Conservation (phyloP, 352 stramenopile genomes). For the Phytophthora chlamydospora region DNA sequence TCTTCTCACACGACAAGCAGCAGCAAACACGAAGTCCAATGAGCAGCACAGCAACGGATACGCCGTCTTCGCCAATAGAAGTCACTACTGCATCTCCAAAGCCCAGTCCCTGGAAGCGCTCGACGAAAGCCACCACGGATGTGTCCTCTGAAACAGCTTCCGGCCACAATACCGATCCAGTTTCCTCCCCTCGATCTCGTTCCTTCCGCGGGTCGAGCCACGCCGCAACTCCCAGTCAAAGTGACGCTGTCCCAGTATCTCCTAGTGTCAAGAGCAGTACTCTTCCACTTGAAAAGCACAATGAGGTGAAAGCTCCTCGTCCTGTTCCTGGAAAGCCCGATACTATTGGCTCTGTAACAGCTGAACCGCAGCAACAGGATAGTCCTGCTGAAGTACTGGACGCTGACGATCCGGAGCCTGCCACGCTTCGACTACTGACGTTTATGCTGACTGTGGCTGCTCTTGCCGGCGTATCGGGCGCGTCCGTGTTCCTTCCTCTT, state of each 20-base stretch:
- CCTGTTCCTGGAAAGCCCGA: slow-evolving; percentile 2
- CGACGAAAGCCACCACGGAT: slow-evolving; percentile 21
- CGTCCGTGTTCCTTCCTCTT: slow-evolving; percentile 71
- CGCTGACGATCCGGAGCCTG: slow-evolving; percentile 13
- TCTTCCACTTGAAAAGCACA: slow-evolving; percentile 7
- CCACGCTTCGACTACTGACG: slow-evolving; percentile 26
- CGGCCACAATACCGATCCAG: slow-evolving; percentile 8
- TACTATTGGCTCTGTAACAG: not conserved
- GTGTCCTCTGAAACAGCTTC: slow-evolving; percentile 9
- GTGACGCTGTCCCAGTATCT: slow-evolving; percentile 6
- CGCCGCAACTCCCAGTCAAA: slow-evolving; percentile 2
- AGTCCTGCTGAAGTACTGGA: slow-evolving; percentile 4
- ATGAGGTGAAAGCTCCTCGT: slow-evolving; percentile 2
- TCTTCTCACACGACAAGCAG: slow-evolving; percentile 43
- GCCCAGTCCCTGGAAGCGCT: slow-evolving; percentile 20
- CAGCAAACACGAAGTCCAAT: slow-evolving; percentile 39
- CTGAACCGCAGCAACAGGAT: slow-evolving; percentile 8
- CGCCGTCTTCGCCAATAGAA: slow-evolving; percentile 12
- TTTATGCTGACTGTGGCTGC: slow-evolving; percentile 45
- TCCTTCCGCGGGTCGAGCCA: slow-evolving; percentile 9
- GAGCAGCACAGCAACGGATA: slow-evolving; percentile 26
- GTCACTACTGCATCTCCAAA: slow-evolving; percentile 15
- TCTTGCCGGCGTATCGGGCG: slow-evolving; percentile 33
- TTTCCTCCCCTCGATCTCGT: slow-evolving; percentile 15
- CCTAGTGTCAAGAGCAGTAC: slow-evolving; percentile 6